Conservation (phyloP, 1,139 yeast genomes). For the Groenewaldozyma auringiensis region DNA sequence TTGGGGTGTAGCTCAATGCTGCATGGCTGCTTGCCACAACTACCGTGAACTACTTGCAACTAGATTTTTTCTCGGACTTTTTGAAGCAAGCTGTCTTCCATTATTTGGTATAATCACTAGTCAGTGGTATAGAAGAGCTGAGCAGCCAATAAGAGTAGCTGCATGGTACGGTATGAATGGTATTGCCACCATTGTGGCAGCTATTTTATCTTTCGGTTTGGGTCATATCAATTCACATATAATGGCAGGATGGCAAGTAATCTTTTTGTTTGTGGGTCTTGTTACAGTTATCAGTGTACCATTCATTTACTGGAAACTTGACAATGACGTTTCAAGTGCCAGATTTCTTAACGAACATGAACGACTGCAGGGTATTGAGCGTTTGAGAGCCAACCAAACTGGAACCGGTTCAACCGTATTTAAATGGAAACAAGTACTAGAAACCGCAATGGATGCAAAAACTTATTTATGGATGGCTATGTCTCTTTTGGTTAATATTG, state of each 20-base stretch:
- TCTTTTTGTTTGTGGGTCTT: slow-evolving; percentile 10
- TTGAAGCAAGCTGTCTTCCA: slow-evolving; percentile 20
- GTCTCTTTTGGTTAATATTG: slow-evolving; percentile 35
- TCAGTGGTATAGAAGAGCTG: slow-evolving; percentile 44
- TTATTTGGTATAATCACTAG: slow-evolving; percentile 6
- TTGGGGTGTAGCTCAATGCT: slow-evolving; percentile 47
- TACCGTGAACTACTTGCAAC: slow-evolving; percentile 6
- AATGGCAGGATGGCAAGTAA: slow-evolving; percentile 8
- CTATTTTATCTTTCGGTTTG: slow-evolving; percentile 9
- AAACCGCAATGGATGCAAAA: slow-evolving; percentile 33
- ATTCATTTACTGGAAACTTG: slow-evolving; percentile 41
- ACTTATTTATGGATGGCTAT: slow-evolving; percentile 41
- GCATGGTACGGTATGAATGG: slow-evolving; percentile 17
- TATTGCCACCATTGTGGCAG: slow-evolving; percentile 31
- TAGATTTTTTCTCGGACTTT: slow-evolving; percentile 9
- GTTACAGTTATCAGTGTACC: slow-evolving; percentile 5
- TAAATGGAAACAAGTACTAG: slow-evolving; percentile 44
- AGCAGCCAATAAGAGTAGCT: slow-evolving; percentile 40
- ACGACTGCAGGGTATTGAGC: slow-evolving; percentile 43
- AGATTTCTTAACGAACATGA: slow-evolving; percentile 47
- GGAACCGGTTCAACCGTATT: slow-evolving; percentile 48
- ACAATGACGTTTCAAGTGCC: slow-evolving; percentile 49
- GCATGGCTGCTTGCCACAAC: slow-evolving; percentile 41
- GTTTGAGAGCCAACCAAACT: slow-evolving; percentile 41
- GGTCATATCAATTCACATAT: slow-evolving; percentile 8